Evolutionary conservation across 2,329 filamentous ascomycete genomes (phyloP).

Genomic region (Calonectria crousiana): DNA sequence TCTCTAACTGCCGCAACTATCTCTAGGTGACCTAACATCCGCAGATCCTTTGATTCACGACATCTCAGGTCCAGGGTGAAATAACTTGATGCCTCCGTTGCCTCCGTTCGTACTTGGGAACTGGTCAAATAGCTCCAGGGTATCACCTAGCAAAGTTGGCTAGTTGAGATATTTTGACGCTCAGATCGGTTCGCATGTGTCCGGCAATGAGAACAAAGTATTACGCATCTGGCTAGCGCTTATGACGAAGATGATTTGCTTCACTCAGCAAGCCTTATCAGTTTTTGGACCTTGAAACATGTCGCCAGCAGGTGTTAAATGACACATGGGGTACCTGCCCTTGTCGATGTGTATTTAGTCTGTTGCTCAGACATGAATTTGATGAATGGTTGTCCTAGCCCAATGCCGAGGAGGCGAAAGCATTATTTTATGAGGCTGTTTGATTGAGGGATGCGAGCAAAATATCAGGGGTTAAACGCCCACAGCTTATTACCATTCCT

Average conservation of each 20-base stretch:
- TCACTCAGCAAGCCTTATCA: not conserved
- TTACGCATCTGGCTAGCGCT: not conserved
- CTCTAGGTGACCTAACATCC: not conserved
- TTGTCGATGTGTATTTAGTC: not conserved
- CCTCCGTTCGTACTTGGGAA: not conserved
- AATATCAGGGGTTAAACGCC: not conserved
- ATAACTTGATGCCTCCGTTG: not conserved
- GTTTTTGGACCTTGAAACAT: not conserved
- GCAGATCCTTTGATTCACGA: not conserved
- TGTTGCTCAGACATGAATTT: not conserved
- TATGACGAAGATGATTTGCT: not conserved
- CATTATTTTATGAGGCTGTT: not conserved
- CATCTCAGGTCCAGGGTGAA: not conserved
- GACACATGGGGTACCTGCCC: not conserved
- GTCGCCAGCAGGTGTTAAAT: not conserved
- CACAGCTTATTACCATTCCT: not conserved
- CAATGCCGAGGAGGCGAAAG: not conserved
- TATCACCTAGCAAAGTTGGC: not conserved
- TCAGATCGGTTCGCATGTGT: not conserved
- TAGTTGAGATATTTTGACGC: not conserved
- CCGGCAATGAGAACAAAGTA: not conserved
- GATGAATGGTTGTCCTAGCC: not conserved
- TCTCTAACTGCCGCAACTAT: not conserved
- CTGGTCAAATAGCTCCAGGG: not conserved
- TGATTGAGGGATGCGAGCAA: not conserved